Conservation (phyloP, 106 monocot genomes). For the Acorus gramineus region DNA sequence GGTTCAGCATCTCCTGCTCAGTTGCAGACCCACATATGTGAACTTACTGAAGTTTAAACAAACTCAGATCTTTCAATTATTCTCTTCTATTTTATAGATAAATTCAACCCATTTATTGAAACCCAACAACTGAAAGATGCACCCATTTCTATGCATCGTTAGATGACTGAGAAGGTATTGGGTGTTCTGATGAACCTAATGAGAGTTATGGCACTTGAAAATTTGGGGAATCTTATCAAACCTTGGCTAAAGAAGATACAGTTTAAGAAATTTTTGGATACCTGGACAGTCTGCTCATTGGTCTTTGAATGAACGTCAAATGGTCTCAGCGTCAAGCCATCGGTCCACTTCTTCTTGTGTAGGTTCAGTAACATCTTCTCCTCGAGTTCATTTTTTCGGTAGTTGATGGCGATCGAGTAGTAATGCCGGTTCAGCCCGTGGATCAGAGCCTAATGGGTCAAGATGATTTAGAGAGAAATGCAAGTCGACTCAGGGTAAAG, state of each 20-base stretch:
- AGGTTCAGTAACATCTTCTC: conserved; percentile 87
- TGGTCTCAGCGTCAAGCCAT: conserved; percentile 57
- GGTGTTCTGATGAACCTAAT: no score
- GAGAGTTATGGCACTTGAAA: neutral
- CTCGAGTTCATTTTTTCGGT: conserved; percentile 77
- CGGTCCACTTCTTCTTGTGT: conserved; percentile 96
- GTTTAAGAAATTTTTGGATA: conserved; percentile 1
- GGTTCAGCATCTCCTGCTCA: conserved; percentile 55
- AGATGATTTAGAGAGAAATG: no score
- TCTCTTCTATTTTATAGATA: neutral
- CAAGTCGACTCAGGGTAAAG: no score
- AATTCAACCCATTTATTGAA: no score
- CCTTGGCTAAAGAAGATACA: no score
- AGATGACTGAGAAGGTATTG: no score
- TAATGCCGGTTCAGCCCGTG: conserved; percentile 90
- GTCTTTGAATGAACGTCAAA: conserved; percentile 78
- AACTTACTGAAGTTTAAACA: no score
- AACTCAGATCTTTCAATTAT: no score
- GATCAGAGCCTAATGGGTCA: conserved; percentile 51
- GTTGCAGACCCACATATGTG: neutral
- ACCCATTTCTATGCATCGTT: no score
- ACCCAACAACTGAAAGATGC: no score
- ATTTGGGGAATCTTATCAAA: neutral
- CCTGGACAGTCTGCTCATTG: conserved; percentile 87
- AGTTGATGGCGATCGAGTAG: conserved; percentile 87